phyloP scores from a whole-genome alignment of 306 rosid genomes.

The Quercus dentata region DNA sequence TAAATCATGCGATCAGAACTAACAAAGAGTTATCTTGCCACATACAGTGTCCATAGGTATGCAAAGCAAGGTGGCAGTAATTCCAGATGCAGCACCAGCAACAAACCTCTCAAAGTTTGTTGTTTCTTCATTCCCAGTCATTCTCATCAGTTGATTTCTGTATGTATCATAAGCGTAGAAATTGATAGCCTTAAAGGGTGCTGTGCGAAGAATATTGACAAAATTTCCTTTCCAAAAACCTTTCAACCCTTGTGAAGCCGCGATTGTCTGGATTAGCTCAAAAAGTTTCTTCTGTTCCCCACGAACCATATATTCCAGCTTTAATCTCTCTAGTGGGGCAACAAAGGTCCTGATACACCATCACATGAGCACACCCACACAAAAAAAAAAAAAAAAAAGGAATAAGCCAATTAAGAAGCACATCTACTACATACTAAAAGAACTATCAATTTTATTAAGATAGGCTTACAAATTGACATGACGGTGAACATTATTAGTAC shows the following conservation, averaged over 20 bases:
- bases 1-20: background rate
- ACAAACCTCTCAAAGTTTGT: conserved; percentile 89
- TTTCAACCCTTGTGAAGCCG: conserved; percentile 75
- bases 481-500: no score
- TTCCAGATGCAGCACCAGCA: conserved; percentile 97
- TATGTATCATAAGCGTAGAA: conserved; percentile 90
- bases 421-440: background rate
- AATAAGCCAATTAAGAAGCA: background rate
- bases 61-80: conserved; percentile 82
- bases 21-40: conserved; percentile 1
- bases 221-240: conserved; percentile 98
- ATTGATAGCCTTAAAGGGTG: conserved; percentile 92
- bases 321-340: conserved; percentile 96
- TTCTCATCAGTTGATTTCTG: conserved; percentile 70
- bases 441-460: no score
- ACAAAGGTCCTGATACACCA: conserved; percentile 71
- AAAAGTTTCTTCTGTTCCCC: conserved; percentile 72
- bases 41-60: conserved; percentile 95
- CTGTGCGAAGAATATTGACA: conserved; percentile 87
- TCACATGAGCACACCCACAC: background rate
- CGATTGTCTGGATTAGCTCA: conserved; percentile 62
- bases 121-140: conserved; percentile 76
- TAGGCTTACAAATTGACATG: no score
- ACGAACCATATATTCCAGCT: conserved; percentile 90
- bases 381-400: background rate